These are phyloP conservation scores for Thelonectria blattea DNA, from an alignment of 2,329 filamentous ascomycete genomes.

Conservation along the genomic window DNA sequence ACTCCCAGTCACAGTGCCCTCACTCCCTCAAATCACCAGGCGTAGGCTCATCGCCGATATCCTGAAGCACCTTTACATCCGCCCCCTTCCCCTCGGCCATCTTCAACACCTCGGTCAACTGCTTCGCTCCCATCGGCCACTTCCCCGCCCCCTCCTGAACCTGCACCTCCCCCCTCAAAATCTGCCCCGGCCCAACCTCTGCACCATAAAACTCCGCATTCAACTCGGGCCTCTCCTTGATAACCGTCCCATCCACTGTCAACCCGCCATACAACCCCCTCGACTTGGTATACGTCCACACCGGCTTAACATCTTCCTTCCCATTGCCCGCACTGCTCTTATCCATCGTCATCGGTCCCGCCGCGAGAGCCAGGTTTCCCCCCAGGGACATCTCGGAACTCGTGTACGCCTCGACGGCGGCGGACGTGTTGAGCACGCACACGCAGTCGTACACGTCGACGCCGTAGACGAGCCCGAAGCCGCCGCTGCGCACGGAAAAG, in stretches of 20 bases:
- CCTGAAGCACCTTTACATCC: background rate
- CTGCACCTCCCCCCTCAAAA: slow-evolving; percentile 17
- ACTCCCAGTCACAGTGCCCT: background rate
- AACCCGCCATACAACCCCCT: slow-evolving; percentile 71
- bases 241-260: slow-evolving; percentile 75
- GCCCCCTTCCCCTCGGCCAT: slow-evolving; percentile 3
- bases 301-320: slow-evolving; percentile 67
- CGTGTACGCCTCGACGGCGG: slow-evolving; percentile 72
- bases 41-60: background rate
- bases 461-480: slow-evolving; percentile 72
- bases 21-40: slow-evolving; percentile 4
- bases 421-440: slow-evolving; percentile 71
- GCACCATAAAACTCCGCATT: slow-evolving; percentile 73
- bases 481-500: slow-evolving; percentile 73
- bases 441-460: slow-evolving; percentile 81
- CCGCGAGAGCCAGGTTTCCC: slow-evolving; percentile 69
- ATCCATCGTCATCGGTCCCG: slow-evolving; percentile 49
- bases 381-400: slow-evolving; percentile 70
- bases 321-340: slow-evolving; percentile 64
- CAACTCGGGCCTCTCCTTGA: slow-evolving; percentile 74
- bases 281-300: slow-evolving; percentile 58
- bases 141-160: background rate
- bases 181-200: slow-evolving; percentile 9
- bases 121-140: slow-evolving; percentile 12
- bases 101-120: slow-evolving; percentile 15